Conservation (phyloP, 2,329 filamentous ascomycete species). For the Mycosphaerella sp. region DNA sequence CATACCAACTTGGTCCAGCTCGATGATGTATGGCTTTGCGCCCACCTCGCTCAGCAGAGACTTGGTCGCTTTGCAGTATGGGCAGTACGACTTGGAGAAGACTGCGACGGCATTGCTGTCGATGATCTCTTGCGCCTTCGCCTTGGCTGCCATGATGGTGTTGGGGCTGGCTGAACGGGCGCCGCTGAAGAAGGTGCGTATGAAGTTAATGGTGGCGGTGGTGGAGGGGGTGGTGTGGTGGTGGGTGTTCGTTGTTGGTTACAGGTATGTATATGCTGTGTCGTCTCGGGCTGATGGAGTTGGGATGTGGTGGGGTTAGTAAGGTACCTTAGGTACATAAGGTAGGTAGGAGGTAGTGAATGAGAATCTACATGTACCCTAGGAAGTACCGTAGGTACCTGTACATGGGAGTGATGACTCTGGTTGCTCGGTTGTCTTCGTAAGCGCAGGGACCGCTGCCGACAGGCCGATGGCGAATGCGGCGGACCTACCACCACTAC, state of each 20-base stretch:
- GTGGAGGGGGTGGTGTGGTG: not conserved
- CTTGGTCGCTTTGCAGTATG: constrained; percentile 82
- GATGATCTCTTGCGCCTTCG: constrained; percentile 79
- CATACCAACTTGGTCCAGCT: constrained; percentile 80
- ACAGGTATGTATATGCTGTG: not conserved
- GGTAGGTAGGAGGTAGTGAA: too few species aligned
- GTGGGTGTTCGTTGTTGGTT: not conserved
- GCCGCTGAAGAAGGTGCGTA: constrained; percentile 65
- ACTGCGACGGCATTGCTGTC: constrained; percentile 78
- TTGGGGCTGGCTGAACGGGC: constrained; percentile 47
- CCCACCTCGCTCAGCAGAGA: constrained; percentile 59
- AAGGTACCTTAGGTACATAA: too few species aligned
- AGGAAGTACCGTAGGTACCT: too few species aligned
- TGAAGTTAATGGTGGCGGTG: constrained; percentile 51
- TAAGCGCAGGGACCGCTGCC: too few species aligned
- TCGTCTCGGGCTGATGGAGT: not conserved
- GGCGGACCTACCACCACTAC: too few species aligned
- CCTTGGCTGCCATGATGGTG: constrained; percentile 75
- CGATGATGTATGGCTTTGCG: constrained; percentile 67
- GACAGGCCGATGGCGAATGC: too few species aligned
- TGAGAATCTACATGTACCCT: too few species aligned
- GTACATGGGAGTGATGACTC: too few species aligned
- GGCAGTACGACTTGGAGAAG: constrained; percentile 96
- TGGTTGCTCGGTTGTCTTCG: too few species aligned
- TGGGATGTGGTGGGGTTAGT: not conserved